A percentile compares a stretch with the other conserved stretches of the same genome.
Conservation (phyloP, 768 basidiomycete genomes). For the Lanmaoa rubissima region DNA sequence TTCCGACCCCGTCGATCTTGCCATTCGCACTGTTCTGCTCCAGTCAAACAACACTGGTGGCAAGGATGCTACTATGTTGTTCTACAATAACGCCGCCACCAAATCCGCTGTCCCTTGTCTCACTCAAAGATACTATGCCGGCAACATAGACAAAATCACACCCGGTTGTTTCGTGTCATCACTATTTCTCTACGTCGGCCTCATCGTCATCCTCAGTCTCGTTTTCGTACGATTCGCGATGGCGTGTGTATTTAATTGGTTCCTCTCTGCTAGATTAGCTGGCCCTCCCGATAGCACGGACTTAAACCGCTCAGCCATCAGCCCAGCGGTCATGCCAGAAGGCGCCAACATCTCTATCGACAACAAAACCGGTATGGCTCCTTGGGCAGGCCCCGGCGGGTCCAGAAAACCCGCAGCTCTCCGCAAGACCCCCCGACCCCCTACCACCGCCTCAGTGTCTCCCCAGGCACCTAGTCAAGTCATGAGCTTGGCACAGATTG, state of each 20-base stretch:
- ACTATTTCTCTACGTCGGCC: constrained; percentile 84
- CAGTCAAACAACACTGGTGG: constrained; percentile 52
- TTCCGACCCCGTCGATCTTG: constrained; percentile 76
- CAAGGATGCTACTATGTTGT: constrained; percentile 88
- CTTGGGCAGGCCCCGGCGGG: constrained; percentile 73
- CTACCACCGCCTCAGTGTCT: constrained; percentile 45
- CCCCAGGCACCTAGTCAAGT: constrained; percentile 43
- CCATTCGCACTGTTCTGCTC: constrained; percentile 72
- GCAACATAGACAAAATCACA: constrained; percentile 94
- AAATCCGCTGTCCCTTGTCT: constrained; percentile 76
- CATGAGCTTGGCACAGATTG: constrained; percentile 88
- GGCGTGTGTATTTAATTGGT: constrained; percentile 98
- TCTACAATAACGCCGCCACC: constrained; percentile 68
- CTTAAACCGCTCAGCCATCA: constrained; percentile 81
- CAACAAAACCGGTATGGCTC: constrained; percentile 89
- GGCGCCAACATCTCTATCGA: constrained; percentile 94
- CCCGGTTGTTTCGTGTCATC: constrained; percentile 93
- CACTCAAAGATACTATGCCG: constrained; percentile 82
- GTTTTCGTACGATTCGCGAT: constrained; percentile 91
- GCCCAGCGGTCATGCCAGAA: constrained; percentile 93
- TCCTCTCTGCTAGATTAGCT: constrained; percentile 79
- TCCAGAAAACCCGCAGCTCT: constrained; percentile 50
- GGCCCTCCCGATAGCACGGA: constrained; percentile 69
- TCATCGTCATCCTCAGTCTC: constrained; percentile 88
- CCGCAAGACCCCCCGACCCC: constrained; percentile 38